Evolutionary conservation across 2,329 filamentous ascomycete genomes (phyloP), one percentile per base, ranked within the genome.

Genomic region (Trichophyton benhamiae): DNA sequence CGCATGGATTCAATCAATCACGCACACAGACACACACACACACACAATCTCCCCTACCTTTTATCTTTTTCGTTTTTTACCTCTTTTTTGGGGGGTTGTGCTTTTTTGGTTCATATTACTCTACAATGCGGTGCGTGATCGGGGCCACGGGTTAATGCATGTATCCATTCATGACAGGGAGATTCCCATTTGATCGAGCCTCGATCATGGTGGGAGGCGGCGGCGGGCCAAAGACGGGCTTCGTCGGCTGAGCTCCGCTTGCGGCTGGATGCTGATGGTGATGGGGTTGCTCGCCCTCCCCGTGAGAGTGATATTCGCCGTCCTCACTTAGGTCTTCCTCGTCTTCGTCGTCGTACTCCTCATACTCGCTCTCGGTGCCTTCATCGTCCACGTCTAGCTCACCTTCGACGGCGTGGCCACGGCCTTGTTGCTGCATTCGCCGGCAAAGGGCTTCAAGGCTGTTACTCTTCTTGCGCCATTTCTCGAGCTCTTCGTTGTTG

Each of bases 401-500:
- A 65, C 78, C 81, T 61, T 78, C 82, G 76, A 83, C 79, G 62
- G 84, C 85, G 62, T 88, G 82, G 61, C 90, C 90, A 63, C 92
- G 86, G 15, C 92, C 91, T 70, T 96, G 91, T 66, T 89, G 88
- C 74, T 97, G 92, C 90, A 97, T 96, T 69, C 91, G 89, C 65
- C 94, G 88, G 76, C 95, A 96, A 69, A 97, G 88, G 72, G 89
- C 91, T 75, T 92, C 92, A 61, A 99, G 84, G 74, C 95, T 95
- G 64, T 90, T 87, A 69, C 91, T 90, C 79, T 91, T 91, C 76
- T 87, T 88, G 70, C 86, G 87, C 72, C 90, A 84, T 41, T 87
- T 84, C 66, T 96, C 89, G 60, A 91, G 80, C 66, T 89, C 86
- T 66, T 87, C 84, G 66, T 90, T 83, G 68, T 85, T 83, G 67